Base-by-base conservation (phyloP, 768 basidiomycete genomes). In the Pluteus cervinus region DNA sequence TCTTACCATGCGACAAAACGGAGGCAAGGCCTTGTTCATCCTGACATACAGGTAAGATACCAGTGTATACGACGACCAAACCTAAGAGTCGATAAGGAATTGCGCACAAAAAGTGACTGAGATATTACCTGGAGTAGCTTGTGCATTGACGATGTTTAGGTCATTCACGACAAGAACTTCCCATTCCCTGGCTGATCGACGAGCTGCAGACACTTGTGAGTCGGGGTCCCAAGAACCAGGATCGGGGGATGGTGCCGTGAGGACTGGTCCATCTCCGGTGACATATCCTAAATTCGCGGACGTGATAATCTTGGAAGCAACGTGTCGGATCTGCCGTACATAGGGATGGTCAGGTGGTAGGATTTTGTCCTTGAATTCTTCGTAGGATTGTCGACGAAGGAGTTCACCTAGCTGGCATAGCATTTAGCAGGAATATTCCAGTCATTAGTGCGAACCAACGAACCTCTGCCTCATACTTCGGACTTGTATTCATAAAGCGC, bases 41-140 rank as follows among this genome's bases (percentile, higher is more conserved):
- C 43, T 62, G 65, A 31, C 79, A 81, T 5, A 92, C 61, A 0
- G 86, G 87, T 3, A 96, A 56, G 24, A 96, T 88, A 0, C 92
- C 92, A 0, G 89, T 91, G 52, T 87, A 94, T 7, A 97, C 86
- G 22, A 91, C 72, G 37, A 96, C 80, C 34, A 81, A 71, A 1
- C 83, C 85, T 79, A 49, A 18, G 3, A 24, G 17, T 21, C 23
- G 23, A 23, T 11, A 22, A 39, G 12, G 2, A 15, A 29, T 5
- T 40, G 12, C 4, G 6, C 17, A 22, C 22, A 15, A 14, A 22
- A 39, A 26, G 16, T 8, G 4, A 8, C 4, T 9, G 2, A n/a
- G 10, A 20, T 44, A 53, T 16, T 38, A 79, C 90, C 86, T 35
- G 81, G 83, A 3, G 69, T 60, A 6, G 85, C 86, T 58, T 84